Base-by-base conservation (phyloP, 805 yeast species). In the Nakazawaea wickerhamii region DNA sequence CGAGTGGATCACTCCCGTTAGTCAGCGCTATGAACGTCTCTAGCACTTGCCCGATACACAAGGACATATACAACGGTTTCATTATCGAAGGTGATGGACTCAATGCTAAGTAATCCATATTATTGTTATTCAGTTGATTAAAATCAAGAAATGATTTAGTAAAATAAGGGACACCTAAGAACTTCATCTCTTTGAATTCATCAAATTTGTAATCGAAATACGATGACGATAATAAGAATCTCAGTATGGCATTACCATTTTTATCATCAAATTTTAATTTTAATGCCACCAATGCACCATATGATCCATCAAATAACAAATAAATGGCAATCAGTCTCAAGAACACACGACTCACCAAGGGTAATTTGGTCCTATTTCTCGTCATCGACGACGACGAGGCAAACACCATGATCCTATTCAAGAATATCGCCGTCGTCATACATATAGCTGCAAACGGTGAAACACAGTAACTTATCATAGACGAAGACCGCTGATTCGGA, bases 21-120 rank as follows among this genome's bases (percentile, higher is more conserved):
- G 78, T 67, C 21, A 74, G 76, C 3, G 83, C 67, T 8, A 78
- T 65, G 51, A 83, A 79, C 0, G 87, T 77, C 58, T 85, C 91
- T 13, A 78, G 58, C 40, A 80, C 78, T 53, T 79, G 80, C 51
- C 79, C 77, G 19, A 73, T 55, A 55, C 90, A 81, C 44, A 79
- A 63, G 2, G 77, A 60, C 23, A 77, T 54, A 53, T 77, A 84
- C 5, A 71, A 65, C 11, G 77, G 78, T 77, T 85, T 80, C 52
- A 71, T 70, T 49, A 72, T 68, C 19, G 62, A 68, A 8, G 77
- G 70, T 5, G 72, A 65, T 11, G 86, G 84, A 4, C 75, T 74
- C 37, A 3, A 55, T 58, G 20, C 44, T 34, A 33, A 44, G 41
- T 3, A 45, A 30, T 62, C 48, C 55, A 63, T 31, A 36, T 28